These are phyloP conservation scores for Fusarium piperis DNA, from an alignment of 2,329 filamentous ascomycete species.

Conservation along the genomic window DNA sequence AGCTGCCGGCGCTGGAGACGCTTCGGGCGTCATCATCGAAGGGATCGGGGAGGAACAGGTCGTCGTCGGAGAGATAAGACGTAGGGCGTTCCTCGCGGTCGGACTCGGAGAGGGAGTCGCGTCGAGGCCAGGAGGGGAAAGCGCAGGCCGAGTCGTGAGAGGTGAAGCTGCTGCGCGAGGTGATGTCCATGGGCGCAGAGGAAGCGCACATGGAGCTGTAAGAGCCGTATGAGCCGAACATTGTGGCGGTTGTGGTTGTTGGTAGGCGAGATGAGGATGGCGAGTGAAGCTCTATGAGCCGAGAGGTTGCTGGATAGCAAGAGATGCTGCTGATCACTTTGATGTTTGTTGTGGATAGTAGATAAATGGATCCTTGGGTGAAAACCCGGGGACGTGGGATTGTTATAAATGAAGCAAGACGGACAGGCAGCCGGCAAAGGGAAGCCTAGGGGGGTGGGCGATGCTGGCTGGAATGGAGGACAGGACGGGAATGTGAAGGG, in stretches of 20 bases:
- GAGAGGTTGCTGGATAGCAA: slow-evolving; percentile 28
- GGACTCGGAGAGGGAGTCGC: slow-evolving; percentile 59
- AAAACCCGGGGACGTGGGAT: slow-evolving; percentile 40
- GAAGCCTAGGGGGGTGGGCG: slow-evolving; percentile 36
- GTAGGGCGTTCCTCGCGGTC: slow-evolving; percentile 57
- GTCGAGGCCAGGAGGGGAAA: slow-evolving; percentile 68
- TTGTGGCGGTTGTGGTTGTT: slow-evolving; percentile 44
- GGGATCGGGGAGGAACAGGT: slow-evolving; percentile 64
- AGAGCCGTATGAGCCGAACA: slow-evolving; percentile 62
- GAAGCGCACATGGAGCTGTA: slow-evolving; percentile 60
- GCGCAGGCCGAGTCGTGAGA: slow-evolving; percentile 60
- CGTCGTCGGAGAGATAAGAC: slow-evolving; percentile 71
- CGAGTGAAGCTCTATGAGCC: slow-evolving; percentile 33
- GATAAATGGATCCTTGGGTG: slow-evolving; percentile 26
- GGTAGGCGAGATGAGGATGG: slow-evolving; percentile 32
- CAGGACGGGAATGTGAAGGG: slow-evolving; percentile 11
- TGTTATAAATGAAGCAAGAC: slow-evolving; percentile 42
- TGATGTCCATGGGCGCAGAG: slow-evolving; percentile 59
- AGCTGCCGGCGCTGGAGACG: slow-evolving; percentile 57
- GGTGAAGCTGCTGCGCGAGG: slow-evolving; percentile 51
- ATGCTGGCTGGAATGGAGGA: slow-evolving; percentile 31
- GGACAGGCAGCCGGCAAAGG: slow-evolving; percentile 38
- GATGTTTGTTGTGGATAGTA: slow-evolving; percentile 29
- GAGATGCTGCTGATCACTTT: slow-evolving; percentile 28
- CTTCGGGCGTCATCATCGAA: slow-evolving; percentile 62